phyloP scores from a whole-genome alignment of 2,329 filamentous ascomycete species.

The Cladosporium sp. region DNA sequence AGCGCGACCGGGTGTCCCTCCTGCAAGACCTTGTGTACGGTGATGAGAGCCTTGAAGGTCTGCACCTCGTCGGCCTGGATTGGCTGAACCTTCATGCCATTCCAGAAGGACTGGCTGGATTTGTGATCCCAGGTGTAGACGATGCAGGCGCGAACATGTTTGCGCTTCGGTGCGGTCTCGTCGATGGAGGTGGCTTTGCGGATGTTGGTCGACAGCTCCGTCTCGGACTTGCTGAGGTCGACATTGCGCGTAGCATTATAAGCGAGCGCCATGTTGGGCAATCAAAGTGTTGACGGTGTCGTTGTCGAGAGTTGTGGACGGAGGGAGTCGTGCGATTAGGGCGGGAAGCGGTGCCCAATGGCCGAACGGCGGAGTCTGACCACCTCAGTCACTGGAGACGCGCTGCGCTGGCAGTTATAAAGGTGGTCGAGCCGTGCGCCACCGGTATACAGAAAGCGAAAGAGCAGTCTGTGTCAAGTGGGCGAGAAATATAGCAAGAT shows the following conservation, averaged over 20 bases:
- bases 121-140: conserved; percentile 99
- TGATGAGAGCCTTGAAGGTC: conserved; percentile 97
- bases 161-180: conserved; percentile 66
- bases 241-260: conserved; percentile 48
- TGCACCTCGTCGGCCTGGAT: conserved; percentile 97
- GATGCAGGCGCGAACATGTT: conserved; percentile 96
- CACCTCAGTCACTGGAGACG: too few species aligned
- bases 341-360: not conserved
- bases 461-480: too few species aligned
- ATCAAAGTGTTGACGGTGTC: not conserved
- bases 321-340: not conserved
- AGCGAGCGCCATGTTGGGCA: conserved; percentile 5
- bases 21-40: conserved; percentile 93
- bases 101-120: conserved; percentile 90
- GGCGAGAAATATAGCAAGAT: too few species aligned
- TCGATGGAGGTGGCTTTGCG: conserved; percentile 56
- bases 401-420: too few species aligned
- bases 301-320: not conserved
- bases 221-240: conserved; percentile 61
- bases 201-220: conserved; percentile 60
- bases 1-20: conserved; percentile 87
- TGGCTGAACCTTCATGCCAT: conserved; percentile 99
- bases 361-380: not conserved
- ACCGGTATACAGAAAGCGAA: too few species aligned
- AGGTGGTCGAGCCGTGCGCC: too few species aligned